A percentile compares a stretch with the other conserved stretches of the same genome.
Evolutionary conservation across 805 yeast genomes (phyloP).

Genomic region (Zygoascus tannicola): DNA sequence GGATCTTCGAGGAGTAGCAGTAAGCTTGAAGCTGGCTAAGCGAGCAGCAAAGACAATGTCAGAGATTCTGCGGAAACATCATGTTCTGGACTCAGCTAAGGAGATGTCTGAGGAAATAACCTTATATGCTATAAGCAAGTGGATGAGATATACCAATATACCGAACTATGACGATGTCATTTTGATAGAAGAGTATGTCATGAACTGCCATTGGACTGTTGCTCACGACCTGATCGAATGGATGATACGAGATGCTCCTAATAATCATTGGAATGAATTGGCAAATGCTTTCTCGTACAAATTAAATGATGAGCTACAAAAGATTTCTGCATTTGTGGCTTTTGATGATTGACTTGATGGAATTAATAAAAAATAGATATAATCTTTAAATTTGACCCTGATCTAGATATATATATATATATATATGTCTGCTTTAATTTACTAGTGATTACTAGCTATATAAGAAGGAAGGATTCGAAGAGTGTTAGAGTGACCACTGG

Average conservation of each 20-base stretch:
- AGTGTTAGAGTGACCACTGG: conserved; percentile 98
- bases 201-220: conserved; percentile 7
- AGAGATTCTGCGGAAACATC: background rate
- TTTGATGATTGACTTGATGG: too few species aligned
- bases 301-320: background rate
- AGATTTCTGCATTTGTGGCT: background rate
- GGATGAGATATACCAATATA: conserved; percentile 16
- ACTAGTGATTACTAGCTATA: too few species aligned
- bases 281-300: conserved; percentile 1
- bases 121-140: conserved; percentile 28
- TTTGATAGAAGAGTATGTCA: conserved; percentile 30
- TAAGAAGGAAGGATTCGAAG: conserved; percentile 62
- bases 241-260: conserved; percentile 9
- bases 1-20: conserved; percentile 72
- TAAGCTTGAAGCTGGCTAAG: conserved; percentile 49
- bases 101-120: conserved; percentile 39
- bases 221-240: conserved; percentile 13
- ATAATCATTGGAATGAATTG: conserved; percentile 5
- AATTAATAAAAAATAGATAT: too few species aligned
- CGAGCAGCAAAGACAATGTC: conserved; percentile 2
- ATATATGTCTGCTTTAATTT: too few species aligned
- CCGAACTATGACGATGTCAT: conserved; percentile 36
- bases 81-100: conserved; percentile 44
- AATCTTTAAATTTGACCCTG: too few species aligned
- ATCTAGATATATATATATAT: too few species aligned